Conservation (phyloP, 176 grass and related monocot genomes). For the Aegilops umbellulata region DNA sequence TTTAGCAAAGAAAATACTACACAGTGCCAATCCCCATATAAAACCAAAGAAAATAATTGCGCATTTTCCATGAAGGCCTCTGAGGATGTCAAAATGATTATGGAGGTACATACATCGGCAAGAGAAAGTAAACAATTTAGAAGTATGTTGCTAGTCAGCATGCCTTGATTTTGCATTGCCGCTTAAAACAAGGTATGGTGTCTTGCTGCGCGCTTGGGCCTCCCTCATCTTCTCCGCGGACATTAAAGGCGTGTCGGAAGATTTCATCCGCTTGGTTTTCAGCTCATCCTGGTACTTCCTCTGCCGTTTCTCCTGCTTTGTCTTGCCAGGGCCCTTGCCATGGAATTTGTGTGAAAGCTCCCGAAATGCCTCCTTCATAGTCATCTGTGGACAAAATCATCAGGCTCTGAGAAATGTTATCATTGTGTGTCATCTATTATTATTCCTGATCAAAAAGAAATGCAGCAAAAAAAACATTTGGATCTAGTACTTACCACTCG, state of each 20-base stretch:
- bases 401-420: neutral
- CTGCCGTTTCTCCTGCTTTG: conserved; percentile 73
- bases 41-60: neutral
- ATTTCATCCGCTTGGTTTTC: conserved; percentile 80
- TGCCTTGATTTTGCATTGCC: conserved; percentile 76
- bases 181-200: conserved; percentile 76
- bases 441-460: neutral
- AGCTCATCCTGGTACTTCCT: conserved; percentile 81
- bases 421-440: neutral
- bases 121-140: neutral
- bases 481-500: conserved; percentile 58
- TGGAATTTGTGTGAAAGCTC: conserved; percentile 84
- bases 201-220: conserved; percentile 63
- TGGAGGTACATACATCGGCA: neutral
- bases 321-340: conserved; percentile 80
- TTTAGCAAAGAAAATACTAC: neutral
- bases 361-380: conserved; percentile 78
- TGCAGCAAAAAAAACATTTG: neutral
- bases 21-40: neutral
- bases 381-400: conserved; percentile 45
- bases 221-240: conserved; percentile 83
- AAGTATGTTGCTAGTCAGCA: neutral
- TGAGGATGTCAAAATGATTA: neutral
- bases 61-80: neutral
- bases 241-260: conserved; percentile 64